Percentiles rank a stretch among this genome's conserved stretches.
phyloP scores from a whole-genome alignment of 163 green algal species.

The Chlorella variabilis region DNA sequence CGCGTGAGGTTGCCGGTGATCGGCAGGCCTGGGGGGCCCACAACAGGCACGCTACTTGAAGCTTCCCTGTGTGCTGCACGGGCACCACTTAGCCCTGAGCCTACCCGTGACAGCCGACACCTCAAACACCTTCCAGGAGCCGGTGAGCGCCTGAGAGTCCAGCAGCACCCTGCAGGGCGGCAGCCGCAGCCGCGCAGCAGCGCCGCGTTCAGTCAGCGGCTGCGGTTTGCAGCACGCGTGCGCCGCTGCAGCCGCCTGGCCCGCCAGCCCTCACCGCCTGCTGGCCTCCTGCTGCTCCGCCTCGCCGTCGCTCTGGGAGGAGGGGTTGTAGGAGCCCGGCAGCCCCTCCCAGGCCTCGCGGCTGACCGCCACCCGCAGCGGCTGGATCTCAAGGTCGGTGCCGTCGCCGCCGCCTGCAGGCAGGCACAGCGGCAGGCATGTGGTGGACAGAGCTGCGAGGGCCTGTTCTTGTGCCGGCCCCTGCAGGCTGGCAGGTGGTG shows the following conservation, averaged over 20 bases:
- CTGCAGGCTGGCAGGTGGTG: too few relatives aligned
- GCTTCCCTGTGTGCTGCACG: too few relatives aligned
- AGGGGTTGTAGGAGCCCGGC: slow-evolving; percentile 16
- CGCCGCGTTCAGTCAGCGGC: too few relatives aligned
- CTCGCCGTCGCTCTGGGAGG: not conserved
- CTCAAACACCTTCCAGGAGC: slow-evolving; percentile 50
- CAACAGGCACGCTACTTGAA: too few relatives aligned
- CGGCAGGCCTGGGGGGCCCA: not conserved
- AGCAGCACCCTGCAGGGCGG: slow-evolving; percentile 9
- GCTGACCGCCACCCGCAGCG: slow-evolving; percentile 36
- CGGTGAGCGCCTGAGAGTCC: not conserved
- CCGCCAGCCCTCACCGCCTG: not conserved
- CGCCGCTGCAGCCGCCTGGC: not conserved
- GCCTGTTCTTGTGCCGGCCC: too few relatives aligned
- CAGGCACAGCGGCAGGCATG: not conserved
- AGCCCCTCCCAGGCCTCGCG: slow-evolving; percentile 48
- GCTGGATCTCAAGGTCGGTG: slow-evolving; percentile 42
- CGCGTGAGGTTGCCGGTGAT: too few relatives aligned
- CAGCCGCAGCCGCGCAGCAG: too few relatives aligned
- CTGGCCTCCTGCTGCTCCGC: slow-evolving; percentile 23
- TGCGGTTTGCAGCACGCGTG: not conserved
- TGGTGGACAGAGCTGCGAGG: too few relatives aligned
- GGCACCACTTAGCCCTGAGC: not conserved
- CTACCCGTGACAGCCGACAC: slow-evolving; percentile 25
- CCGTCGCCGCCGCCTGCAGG: slow-evolving; percentile 31